These are phyloP conservation scores for Ceratocystis papillata DNA, from an alignment of 2,329 filamentous ascomycete genomes.

Conservation along the genomic window DNA sequence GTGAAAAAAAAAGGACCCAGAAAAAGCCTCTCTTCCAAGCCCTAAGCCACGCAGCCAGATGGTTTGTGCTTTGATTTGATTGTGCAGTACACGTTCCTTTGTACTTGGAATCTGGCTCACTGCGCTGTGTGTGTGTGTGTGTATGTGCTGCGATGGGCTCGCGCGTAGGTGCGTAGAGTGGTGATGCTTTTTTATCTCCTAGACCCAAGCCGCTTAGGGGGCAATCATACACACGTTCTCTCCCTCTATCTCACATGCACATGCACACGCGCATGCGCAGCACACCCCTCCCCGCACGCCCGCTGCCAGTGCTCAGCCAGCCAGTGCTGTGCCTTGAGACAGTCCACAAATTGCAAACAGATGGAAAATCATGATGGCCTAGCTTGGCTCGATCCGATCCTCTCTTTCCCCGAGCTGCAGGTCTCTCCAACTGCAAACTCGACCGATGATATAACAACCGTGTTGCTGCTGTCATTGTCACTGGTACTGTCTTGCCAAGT, in stretches of 20 bases:
- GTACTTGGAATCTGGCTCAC: neutral
- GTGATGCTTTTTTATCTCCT: conserved; percentile 3
- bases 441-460: neutral
- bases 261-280: neutral
- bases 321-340: neutral
- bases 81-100: neutral
- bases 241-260: neutral
- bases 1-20: neutral
- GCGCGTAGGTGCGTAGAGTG: neutral
- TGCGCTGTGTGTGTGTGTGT: neutral
- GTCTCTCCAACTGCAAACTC: neutral
- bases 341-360: neutral
- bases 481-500: neutral
- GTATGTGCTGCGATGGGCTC: neutral
- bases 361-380: neutral
- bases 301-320: conserved; percentile 3
- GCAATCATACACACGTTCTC: neutral
- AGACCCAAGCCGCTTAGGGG: too few species aligned
- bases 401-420: neutral
- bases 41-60: conserved; percentile 8
- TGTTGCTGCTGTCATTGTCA: neutral
- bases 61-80: conserved; percentile 11
- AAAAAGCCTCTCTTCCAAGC: conserved; percentile 2
- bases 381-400: conserved; percentile 15
- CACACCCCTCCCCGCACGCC: neutral